phyloP scores from a whole-genome alignment of 768 basidiomycete genomes.

The Porphyrellus cyaneotinctus region DNA sequence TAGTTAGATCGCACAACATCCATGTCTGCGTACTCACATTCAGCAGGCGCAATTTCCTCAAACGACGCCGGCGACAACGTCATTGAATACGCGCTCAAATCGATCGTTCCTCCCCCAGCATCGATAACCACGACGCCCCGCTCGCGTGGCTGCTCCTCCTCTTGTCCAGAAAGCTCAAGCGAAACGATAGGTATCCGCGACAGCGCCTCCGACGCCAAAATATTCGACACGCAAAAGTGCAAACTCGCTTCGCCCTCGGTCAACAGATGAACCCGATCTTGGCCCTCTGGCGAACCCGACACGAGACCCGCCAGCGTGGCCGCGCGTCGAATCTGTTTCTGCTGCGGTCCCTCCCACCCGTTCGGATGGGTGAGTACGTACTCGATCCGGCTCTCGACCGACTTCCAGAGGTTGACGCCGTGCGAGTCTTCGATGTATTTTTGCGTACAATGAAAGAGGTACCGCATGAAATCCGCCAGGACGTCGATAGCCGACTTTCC shows the following conservation, averaged over 20 bases:
- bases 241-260: conserved; percentile 63
- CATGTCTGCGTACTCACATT: conserved; percentile 25
- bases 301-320: conserved; percentile 51
- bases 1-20: not conserved
- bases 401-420: conserved; percentile 44
- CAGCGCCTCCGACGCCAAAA: conserved; percentile 35
- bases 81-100: conserved; percentile 42
- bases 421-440: conserved; percentile 48
- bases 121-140: conserved; percentile 45
- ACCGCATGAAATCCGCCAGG: conserved; percentile 45
- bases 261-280: conserved; percentile 48
- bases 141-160: conserved; percentile 22
- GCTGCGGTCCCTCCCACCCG: conserved; percentile 62
- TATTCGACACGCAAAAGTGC: conserved; percentile 51
- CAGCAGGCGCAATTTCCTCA: conserved; percentile 36
- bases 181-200: conserved; percentile 16
- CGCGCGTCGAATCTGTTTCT: conserved; percentile 51
- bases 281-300: conserved; percentile 35
- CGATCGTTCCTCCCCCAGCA: conserved; percentile 45
- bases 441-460: conserved; percentile 41
- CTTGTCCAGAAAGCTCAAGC: conserved; percentile 18
- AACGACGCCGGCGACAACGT: conserved; percentile 36
- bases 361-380: conserved; percentile 61
- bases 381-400: conserved; percentile 40
- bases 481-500: conserved; percentile 41